Base-by-base conservation (phyloP, 352 stramenopile species). In the Phytopythium litorale region DNA sequence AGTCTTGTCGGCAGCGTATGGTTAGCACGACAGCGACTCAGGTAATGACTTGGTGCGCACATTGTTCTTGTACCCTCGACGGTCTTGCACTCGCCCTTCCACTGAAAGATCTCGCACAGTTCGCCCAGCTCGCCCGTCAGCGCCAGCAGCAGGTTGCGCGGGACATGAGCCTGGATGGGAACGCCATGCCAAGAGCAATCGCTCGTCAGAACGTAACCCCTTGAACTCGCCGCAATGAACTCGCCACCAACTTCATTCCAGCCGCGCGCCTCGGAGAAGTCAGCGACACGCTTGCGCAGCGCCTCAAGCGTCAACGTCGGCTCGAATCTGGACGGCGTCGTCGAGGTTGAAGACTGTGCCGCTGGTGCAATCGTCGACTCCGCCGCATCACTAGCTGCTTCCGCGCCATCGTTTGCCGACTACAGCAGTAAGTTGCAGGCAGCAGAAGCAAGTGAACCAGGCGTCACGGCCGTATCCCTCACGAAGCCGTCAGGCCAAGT, bases 121-220 rank as follows among this genome's bases (percentile, higher is more conserved):
- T 99, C 97, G 35, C 97, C 96, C 3, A 98, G 78, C 78, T 99
- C 96, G 21, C 96, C 95, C 8, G 96, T 81, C 11, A 99, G 70
- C 21, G 96, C 97, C 45, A 99, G 70, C 33, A 98, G 53, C 42
- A 99, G 71, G 71, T 98, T 99, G 5, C 96, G 87, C 50, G 96
- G 81, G 11, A 49, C 18, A 8, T 48, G 40, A n/a, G 1, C 18
- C 42, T 48, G 42, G 42, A 25, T 15, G 18, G 7, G 33, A 7
- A 7, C 33, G 33, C 9, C 38, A 45, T 12, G 13, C 13, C 38
- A 45, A 45, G 33, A 38, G 11, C 5, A 7, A 13, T 7, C 5
- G 11, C 33, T 38, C 5, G 33, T 38, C 9, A 38, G 33, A 38
- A 4, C 28, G 4, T 30, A 30, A 4, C n/a, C 28, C 28, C 28